These are phyloP conservation scores for Phytopythium sindhum DNA, from an alignment of 352 stramenopile genomes.

Conservation along the genomic window DNA sequence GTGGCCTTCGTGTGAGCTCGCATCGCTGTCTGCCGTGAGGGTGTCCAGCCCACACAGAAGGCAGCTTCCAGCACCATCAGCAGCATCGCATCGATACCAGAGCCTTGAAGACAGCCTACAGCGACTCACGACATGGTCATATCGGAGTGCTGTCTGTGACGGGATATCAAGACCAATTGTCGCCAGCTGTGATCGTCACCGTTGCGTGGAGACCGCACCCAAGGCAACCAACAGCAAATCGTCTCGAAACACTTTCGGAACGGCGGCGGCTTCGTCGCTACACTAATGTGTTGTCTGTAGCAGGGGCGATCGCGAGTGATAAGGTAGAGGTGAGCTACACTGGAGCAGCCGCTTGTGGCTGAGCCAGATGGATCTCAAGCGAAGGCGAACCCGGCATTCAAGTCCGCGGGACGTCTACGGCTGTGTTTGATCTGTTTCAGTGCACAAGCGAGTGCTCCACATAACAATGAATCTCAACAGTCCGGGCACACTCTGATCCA, in stretches of 20 bases:
- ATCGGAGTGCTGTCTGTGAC: background rate
- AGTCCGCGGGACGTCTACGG: background rate
- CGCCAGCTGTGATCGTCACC: too few species aligned
- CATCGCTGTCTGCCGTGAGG: background rate
- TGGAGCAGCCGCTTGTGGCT: background rate
- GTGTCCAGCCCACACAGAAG: background rate
- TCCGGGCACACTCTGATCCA: too few species aligned
- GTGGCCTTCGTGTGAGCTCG: background rate
- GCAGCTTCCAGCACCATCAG: background rate
- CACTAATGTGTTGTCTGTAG: background rate
- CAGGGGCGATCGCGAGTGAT: background rate
- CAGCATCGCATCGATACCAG: background rate
- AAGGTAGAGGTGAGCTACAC: background rate
- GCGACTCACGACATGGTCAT: background rate
- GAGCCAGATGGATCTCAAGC: conserved; percentile 1
- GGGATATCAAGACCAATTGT: too few species aligned
- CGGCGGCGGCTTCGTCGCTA: background rate
- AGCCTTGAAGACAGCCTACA: background rate
- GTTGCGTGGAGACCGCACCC: background rate
- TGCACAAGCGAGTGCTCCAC: background rate
- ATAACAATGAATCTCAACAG: background rate
- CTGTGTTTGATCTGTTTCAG: background rate
- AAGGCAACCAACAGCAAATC: background rate
- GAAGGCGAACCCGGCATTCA: background rate
- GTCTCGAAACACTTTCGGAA: background rate